Evolutionary conservation across 345 rosid species (phyloP).

Genomic region (Ceriops zippeliana): DNA sequence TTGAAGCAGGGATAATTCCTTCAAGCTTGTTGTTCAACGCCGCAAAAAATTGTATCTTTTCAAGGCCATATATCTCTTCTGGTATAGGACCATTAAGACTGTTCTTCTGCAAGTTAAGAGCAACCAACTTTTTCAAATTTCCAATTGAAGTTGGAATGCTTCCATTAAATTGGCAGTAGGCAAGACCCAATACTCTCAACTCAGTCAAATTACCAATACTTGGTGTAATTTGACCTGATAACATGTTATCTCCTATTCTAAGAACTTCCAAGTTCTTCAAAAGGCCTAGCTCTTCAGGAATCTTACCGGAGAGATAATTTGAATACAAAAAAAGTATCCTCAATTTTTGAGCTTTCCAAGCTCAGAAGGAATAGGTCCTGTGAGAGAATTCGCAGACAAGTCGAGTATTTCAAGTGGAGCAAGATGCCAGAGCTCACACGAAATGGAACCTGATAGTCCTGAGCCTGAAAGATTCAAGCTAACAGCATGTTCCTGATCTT

Average conservation of each 20-base stretch:
- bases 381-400: slow-evolving; percentile 54
- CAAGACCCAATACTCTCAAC: slow-evolving; percentile 54
- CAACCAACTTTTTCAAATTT: slow-evolving; percentile 43
- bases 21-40: slow-evolving; percentile 63
- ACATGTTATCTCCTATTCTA: slow-evolving; percentile 60
- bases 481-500: slow-evolving; percentile 36
- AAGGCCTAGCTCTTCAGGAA: slow-evolving; percentile 58
- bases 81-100: slow-evolving; percentile 61
- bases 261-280: slow-evolving; percentile 59
- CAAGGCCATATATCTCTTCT: slow-evolving; percentile 42
- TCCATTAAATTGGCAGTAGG: slow-evolving; percentile 60
- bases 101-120: slow-evolving; percentile 58
- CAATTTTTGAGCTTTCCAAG: slow-evolving; percentile 63
- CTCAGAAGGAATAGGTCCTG: slow-evolving; percentile 59
- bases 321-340: slow-evolving; percentile 54
- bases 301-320: slow-evolving; percentile 60
- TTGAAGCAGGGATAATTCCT: slow-evolving; percentile 54
- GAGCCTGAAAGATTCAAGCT: slow-evolving; percentile 61
- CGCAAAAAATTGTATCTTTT: slow-evolving; percentile 43
- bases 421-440: slow-evolving; percentile 44
- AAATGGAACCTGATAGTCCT: slow-evolving; percentile 59
- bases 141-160: slow-evolving; percentile 72
- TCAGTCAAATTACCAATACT: slow-evolving; percentile 56
- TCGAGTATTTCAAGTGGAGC: slow-evolving; percentile 56
- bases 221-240: slow-evolving; percentile 52